These are phyloP conservation scores for Malassezia slooffiae DNA, from an alignment of 1,284 basidiomycete species.

Conservation along the genomic window DNA sequence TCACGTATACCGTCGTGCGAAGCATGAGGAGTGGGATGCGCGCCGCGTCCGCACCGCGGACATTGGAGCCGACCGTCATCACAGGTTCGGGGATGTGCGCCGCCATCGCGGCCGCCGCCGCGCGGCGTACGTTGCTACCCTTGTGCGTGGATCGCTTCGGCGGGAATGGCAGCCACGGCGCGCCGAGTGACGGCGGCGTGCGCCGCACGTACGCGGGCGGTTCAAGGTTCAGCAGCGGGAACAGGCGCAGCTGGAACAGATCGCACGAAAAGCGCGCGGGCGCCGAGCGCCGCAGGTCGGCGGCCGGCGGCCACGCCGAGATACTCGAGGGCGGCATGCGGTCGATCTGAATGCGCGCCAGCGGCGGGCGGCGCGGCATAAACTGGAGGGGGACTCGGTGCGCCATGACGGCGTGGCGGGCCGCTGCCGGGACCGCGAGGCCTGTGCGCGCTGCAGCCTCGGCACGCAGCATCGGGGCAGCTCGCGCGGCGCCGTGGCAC, in stretches of 20 bases:
- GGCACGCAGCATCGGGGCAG: too few relatives aligned
- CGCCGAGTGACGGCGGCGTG: conserved; percentile 5
- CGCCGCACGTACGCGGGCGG: not conserved
- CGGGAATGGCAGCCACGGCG: conserved; percentile 15
- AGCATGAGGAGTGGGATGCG: conserved; percentile 4
- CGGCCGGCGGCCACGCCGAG: conserved; percentile 4
- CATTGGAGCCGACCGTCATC: too few relatives aligned
- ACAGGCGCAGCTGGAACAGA: conserved; percentile 7
- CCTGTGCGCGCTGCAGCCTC: too few relatives aligned
- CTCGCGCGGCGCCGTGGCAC: too few relatives aligned
- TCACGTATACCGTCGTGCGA: conserved; percentile 18
- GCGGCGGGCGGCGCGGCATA: too few relatives aligned
- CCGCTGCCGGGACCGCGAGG: too few relatives aligned
- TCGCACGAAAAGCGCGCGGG: not conserved
- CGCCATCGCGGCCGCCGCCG: not conserved
- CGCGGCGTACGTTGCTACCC: conserved; percentile 7
- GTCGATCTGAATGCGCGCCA: not conserved
- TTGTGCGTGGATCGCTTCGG: conserved; percentile 7
- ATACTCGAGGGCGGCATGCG: conserved; percentile 5
- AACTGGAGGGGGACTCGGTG: too few relatives aligned
- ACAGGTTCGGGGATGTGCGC: too few relatives aligned
- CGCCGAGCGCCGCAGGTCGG: not conserved
- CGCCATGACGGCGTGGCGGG: too few relatives aligned
- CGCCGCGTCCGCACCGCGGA: not conserved
- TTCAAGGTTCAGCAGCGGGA: conserved; percentile 2